These are phyloP conservation scores for Pilasporangium apinafurcum DNA, from an alignment of 352 stramenopile species.

Conservation along the genomic window DNA sequence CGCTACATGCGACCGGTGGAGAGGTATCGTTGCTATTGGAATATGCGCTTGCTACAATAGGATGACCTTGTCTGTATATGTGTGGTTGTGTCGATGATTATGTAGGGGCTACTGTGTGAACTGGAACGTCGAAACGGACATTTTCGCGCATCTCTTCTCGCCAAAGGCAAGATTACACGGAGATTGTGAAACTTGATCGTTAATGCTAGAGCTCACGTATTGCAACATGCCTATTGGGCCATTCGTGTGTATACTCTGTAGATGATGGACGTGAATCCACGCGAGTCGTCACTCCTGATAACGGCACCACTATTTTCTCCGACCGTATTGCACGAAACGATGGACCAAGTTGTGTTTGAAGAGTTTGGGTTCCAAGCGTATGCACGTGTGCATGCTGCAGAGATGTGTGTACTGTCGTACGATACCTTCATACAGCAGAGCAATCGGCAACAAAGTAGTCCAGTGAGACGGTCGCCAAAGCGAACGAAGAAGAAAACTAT, in stretches of 20 bases:
- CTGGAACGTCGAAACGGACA: slow-evolving; percentile 68
- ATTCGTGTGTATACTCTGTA: slow-evolving; percentile 7
- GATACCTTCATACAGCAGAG: slow-evolving; percentile 20
- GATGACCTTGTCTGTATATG: neutral
- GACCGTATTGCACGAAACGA: slow-evolving; percentile 46
- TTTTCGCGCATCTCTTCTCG: slow-evolving; percentile 53
- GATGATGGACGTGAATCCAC: slow-evolving; percentile 39
- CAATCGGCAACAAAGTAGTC: slow-evolving; percentile 5
- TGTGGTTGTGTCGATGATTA: neutral
- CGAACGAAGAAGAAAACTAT: slow-evolving; percentile 6
- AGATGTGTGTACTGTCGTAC: slow-evolving; percentile 67
- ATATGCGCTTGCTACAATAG: neutral
- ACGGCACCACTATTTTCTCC: slow-evolving; percentile 59
- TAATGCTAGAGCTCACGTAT: neutral
- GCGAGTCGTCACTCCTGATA: slow-evolving; percentile 42
- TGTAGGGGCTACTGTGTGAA: slow-evolving; percentile 75
- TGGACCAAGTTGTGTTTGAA: slow-evolving; percentile 82
- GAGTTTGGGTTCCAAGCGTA: slow-evolving; percentile 57
- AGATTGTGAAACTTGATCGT: neutral
- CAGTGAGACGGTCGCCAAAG: slow-evolving; percentile 1
- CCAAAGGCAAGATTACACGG: slow-evolving; percentile 18
- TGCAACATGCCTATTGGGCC: too few species aligned
- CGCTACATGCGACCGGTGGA: slow-evolving; percentile 37
- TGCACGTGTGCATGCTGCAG: slow-evolving; percentile 35
- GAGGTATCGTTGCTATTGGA: slow-evolving; percentile 8